Base-by-base conservation (phyloP, 2,329 filamentous ascomycete species). In the Hymenoscyphus fructigenus region DNA sequence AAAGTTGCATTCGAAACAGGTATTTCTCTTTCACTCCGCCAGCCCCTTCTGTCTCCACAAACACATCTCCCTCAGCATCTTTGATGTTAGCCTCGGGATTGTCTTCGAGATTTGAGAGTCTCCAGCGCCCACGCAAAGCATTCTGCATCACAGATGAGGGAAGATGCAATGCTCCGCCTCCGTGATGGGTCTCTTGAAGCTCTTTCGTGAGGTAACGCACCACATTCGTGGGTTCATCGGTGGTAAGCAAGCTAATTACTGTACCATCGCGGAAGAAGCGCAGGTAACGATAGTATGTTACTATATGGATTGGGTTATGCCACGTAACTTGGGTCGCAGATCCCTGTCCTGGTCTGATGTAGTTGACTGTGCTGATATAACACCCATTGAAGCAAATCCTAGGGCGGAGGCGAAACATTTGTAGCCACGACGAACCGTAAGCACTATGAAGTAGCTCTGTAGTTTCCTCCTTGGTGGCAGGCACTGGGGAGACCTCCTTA, bases 351-450 rank as follows among this genome's bases (percentile, higher is more conserved):
- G 92, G 82, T 28, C 95, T 91, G 59, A 92, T 88, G 79, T 99
- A 99, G 79, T 98, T 98, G 65, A 97, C 93, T 0, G 94, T 98
- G 77, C 88, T 92, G 77, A 99, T 98, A 80, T 99, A 99, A 78
- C 92, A 91, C 29, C 95, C 95, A 73, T 95, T 95, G 82, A 96
- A 99, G 65, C 95, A 91, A 66, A 98, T 84, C 55, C 95, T 89
- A 2, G 95, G 94, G 15, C 93, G 90, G 5, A 82, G 81, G 47
- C 90, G 91, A 80, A 97, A 96, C 81, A 97, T 91, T 61, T 80
- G 78, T 72, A 85, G 80, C 85, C 86, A 89, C 1, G 84, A 84
- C 1, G 77, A 78, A 2, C 78, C 73, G 72, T 87, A 88, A 0
- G 78, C 72, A 3, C 75, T 65, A 36, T 68, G 74, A 1, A 78